Percentiles rank a stretch among this genome's conserved stretches.
These are phyloP conservation scores for Silene coronaria DNA, from an alignment of 179 eudicot genomes.

Conservation along the genomic window DNA sequence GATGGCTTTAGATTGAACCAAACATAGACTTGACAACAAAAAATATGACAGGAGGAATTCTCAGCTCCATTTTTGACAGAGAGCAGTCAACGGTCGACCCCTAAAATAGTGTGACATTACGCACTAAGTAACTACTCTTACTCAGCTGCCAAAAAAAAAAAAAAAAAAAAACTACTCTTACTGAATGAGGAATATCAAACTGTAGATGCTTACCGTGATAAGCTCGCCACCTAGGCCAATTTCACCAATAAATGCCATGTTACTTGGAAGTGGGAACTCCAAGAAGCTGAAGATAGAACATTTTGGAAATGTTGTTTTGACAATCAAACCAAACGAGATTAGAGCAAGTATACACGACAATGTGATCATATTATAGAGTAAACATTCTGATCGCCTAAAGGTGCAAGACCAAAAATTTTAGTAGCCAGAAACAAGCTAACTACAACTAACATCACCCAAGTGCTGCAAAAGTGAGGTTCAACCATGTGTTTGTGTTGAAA, in stretches of 20 bases:
- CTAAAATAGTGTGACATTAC: background rate
- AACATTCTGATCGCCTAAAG: too few species aligned
- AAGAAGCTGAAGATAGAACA: constrained; percentile 55
- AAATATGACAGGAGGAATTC: background rate
- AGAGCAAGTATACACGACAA: too few species aligned
- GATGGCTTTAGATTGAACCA: background rate
- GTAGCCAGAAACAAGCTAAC: background rate
- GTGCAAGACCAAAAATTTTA: too few species aligned
- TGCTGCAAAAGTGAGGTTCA: background rate
- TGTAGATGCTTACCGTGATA: constrained; percentile 50
- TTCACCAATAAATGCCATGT: constrained; percentile 87
- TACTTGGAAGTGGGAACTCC: constrained; percentile 66
- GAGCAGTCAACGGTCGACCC: background rate
- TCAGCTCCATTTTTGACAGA: too few species aligned
- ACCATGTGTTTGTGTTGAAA: background rate
- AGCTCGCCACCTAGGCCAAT: constrained; percentile 94
- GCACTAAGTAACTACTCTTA: background rate
- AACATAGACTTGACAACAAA: background rate
- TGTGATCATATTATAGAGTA: too few species aligned
- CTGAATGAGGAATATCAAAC: background rate
- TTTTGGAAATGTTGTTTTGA: constrained; percentile 6
- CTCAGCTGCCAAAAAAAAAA: too few species aligned
- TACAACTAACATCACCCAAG: background rate
- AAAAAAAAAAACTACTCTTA: background rate
- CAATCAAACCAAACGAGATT: background rate